phyloP scores from a whole-genome alignment of 371 early-diverging fungal species.

The Mucor velutinosus region DNA sequence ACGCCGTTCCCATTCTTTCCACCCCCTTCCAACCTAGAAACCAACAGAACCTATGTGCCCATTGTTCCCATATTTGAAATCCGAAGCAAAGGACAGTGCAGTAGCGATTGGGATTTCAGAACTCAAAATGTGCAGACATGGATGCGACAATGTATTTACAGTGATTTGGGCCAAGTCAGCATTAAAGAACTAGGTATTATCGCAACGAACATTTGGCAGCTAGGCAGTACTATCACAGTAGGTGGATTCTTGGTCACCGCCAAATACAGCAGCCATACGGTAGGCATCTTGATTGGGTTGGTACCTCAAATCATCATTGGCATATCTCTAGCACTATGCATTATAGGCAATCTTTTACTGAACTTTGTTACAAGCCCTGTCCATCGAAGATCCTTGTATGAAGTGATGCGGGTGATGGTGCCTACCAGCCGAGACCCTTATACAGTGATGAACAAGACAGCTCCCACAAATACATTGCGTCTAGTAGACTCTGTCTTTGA shows the following conservation, averaged over 20 bases:
- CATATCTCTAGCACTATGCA: not conserved
- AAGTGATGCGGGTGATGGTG: conserved; percentile 9
- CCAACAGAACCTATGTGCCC: conserved; percentile 11
- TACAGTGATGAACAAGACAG: not conserved
- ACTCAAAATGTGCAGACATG: not conserved
- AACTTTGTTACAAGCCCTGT: not conserved
- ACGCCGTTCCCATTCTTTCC: conserved; percentile 18
- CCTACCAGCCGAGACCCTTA: conserved; percentile 13
- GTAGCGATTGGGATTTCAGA: not conserved
- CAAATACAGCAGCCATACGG: not conserved
- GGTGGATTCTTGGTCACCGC: conserved; percentile 16
- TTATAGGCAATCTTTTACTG: not conserved
- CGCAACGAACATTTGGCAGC: conserved; percentile 13
- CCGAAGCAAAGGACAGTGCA: conserved; percentile 5
- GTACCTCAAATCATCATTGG: not conserved
- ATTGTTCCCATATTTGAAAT: conserved; percentile 19
- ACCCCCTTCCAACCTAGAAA: not conserved
- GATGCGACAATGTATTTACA: conserved; percentile 5
- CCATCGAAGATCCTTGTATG: conserved; percentile 15
- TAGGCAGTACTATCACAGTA: conserved; percentile 12
- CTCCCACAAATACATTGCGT: conserved; percentile 13
- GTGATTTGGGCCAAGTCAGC: not conserved
- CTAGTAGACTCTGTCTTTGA: conserved; percentile 11
- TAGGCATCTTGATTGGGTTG: conserved; percentile 4
- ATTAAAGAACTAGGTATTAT: not conserved